Conservation (phyloP, 2,329 filamentous ascomycete genomes). For the Nemania bipapillata region DNA sequence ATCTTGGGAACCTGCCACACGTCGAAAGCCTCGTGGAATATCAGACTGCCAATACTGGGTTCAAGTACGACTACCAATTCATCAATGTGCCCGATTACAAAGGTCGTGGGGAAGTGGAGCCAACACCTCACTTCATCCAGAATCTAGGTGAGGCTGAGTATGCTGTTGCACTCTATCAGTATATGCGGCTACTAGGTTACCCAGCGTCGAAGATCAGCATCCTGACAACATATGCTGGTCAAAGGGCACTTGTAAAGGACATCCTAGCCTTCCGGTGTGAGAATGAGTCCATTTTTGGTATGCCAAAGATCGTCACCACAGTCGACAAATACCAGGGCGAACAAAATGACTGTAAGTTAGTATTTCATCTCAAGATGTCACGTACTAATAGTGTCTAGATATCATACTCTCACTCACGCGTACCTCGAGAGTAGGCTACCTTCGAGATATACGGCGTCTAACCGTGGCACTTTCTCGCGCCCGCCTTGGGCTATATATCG, state of each 20-base stretch:
- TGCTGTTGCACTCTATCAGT: conserved; percentile 92
- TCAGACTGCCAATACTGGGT: conserved; percentile 84
- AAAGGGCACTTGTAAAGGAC: conserved; percentile 86
- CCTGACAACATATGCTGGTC: conserved; percentile 91
- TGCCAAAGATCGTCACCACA: conserved; percentile 89
- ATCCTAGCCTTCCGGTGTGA: conserved; percentile 85
- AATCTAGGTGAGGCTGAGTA: conserved; percentile 98
- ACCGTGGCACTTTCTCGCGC: conserved; percentile 95
- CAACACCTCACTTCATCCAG: conserved; percentile 93
- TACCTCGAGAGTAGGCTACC: conserved; percentile 88
- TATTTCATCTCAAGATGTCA: not conserved
- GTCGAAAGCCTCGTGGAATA: conserved; percentile 78
- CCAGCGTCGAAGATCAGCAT: conserved; percentile 86
- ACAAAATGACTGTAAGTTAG: conserved; percentile 91
- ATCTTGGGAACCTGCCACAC: conserved; percentile 79
- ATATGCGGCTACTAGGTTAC: conserved; percentile 96
- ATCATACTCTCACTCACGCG: conserved; percentile 93
- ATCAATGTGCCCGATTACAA: conserved; percentile 96
- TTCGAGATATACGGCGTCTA: conserved; percentile 90
- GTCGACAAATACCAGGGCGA: conserved; percentile 99
- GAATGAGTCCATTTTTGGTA: conserved; percentile 83
- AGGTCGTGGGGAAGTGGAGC: conserved; percentile 86
- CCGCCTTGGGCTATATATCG: conserved; percentile 87
- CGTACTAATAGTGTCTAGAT: conserved; percentile 63
- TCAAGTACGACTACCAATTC: conserved; percentile 95